Evolutionary conservation across 108 stramenopile species (phyloP).

Genomic region (Nannochloropsis gaditana): DNA sequence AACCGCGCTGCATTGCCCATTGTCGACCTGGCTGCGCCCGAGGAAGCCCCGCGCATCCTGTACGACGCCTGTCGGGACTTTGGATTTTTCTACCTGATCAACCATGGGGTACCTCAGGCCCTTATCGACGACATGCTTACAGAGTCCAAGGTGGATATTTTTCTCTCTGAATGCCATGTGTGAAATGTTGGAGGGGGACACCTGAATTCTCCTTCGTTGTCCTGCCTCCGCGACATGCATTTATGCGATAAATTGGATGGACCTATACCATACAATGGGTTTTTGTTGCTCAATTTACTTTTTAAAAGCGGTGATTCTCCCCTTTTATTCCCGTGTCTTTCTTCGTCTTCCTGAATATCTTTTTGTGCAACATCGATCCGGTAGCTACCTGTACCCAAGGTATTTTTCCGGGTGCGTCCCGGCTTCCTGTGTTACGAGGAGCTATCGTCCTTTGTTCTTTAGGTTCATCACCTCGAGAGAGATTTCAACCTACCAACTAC

Average conservation of each 20-base stretch:
- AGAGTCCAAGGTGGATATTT: not conserved
- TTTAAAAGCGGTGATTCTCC: not conserved
- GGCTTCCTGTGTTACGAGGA: too few species aligned
- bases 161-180: not conserved
- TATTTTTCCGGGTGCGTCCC: too few species aligned
- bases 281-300: too few species aligned
- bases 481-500: too few species aligned
- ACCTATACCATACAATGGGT: too few species aligned
- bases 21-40: not conserved
- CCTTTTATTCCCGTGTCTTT: not conserved
- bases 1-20: not conserved
- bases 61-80: constrained; percentile 30
- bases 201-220: not conserved
- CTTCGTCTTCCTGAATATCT: not conserved
- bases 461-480: too few species aligned
- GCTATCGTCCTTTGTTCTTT: too few species aligned
- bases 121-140: not conserved
- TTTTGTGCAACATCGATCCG: too few species aligned
- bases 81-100: constrained; percentile 42
- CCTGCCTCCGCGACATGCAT: constrained; percentile 2
- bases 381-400: too few species aligned
- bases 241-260: too few species aligned
- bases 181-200: not conserved
- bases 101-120: constrained; percentile 33
- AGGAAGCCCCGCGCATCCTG: not conserved